Percentiles rank a stretch among this genome's conserved stretches.
Conservation (phyloP, 139 green algal genomes). For the Chloropicon primus region DNA sequence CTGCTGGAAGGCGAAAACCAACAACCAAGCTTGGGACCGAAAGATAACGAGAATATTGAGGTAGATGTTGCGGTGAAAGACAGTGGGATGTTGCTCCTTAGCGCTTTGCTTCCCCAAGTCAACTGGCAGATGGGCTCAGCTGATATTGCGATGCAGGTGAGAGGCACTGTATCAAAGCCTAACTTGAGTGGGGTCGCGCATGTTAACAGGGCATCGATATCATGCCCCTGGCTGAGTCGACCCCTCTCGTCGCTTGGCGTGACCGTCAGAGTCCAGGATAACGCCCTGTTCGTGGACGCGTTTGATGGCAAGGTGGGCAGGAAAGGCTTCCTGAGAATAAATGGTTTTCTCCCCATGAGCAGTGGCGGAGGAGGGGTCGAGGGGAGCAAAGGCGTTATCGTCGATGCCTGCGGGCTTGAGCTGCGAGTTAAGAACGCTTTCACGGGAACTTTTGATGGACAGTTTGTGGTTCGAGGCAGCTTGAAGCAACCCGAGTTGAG, state of each 20-base stretch:
- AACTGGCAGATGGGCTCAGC: conserved; percentile 57
- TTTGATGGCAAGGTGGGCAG: conserved; percentile 56
- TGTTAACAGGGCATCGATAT: conserved; percentile 30
- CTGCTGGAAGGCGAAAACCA: neutral
- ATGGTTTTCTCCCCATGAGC: conserved; percentile 42
- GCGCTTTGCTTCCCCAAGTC: conserved; percentile 43
- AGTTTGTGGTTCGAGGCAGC: conserved; percentile 31
- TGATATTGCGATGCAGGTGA: conserved; percentile 37
- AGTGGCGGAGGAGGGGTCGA: neutral
- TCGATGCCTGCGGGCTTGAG: conserved; percentile 31
- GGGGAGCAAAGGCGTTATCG: neutral
- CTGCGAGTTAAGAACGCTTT: conserved; percentile 52
- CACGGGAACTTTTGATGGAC: conserved; percentile 25
- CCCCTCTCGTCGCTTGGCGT: conserved; percentile 35
- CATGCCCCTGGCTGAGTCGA: conserved; percentile 30
- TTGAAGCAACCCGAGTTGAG: conserved; percentile 44
- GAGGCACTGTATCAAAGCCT: conserved; percentile 23
- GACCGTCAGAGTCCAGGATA: conserved; percentile 30
- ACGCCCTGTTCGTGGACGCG: conserved; percentile 26
- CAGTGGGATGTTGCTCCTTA: conserved; percentile 64
- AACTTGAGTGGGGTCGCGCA: conserved; percentile 23
- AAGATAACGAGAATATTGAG: conserved; percentile 18
- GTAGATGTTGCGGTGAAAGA: conserved; percentile 53
- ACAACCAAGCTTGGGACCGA: neutral
- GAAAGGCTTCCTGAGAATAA: conserved; percentile 37